A percentile compares a stretch with the other conserved stretches of the same genome.
These are phyloP conservation scores for Otatea glauca DNA, from an alignment of 176 grass and related monocot species.

Conservation along the genomic window DNA sequence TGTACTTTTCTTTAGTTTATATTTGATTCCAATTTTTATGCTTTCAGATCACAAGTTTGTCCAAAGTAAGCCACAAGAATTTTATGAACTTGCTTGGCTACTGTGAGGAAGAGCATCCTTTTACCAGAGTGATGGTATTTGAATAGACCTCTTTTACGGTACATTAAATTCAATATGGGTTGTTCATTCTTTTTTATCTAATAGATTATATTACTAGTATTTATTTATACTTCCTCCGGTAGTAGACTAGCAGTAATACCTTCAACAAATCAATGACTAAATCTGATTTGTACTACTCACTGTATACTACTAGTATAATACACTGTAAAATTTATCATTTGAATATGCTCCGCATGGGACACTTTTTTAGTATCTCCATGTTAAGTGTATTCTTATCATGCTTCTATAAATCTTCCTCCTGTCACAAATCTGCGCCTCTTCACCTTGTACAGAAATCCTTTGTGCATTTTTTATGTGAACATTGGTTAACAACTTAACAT, in stretches of 20 bases:
- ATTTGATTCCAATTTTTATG: conserved; percentile 18
- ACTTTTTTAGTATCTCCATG: conserved; percentile 81
- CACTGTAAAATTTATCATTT: no score
- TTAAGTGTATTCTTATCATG: conserved; percentile 41
- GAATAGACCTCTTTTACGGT: conserved; percentile 35
- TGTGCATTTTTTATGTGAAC: background rate
- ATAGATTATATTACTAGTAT: no score
- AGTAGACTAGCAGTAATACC: no score
- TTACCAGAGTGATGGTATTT: conserved; percentile 82
- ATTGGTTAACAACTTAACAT: background rate
- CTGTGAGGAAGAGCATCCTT: conserved; percentile 67
- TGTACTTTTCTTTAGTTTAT: conserved; percentile 2
- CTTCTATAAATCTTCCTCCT: background rate
- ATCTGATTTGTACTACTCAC: no score
- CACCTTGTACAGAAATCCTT: background rate
- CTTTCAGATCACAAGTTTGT: conserved; percentile 64
- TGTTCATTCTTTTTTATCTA: no score
- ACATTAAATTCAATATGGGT: no score
- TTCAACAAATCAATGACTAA: no score
- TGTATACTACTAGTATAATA: no score
- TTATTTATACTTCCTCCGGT: no score
- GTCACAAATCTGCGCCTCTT: conserved; percentile 17
- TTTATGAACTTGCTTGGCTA: conserved; percentile 83
- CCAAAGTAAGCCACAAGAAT: conserved; percentile 74
- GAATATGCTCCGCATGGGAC: conserved; percentile 68